These are phyloP conservation scores for Syzygium syzygioides DNA, from an alignment of 441 rosid genomes.

Conservation along the genomic window DNA sequence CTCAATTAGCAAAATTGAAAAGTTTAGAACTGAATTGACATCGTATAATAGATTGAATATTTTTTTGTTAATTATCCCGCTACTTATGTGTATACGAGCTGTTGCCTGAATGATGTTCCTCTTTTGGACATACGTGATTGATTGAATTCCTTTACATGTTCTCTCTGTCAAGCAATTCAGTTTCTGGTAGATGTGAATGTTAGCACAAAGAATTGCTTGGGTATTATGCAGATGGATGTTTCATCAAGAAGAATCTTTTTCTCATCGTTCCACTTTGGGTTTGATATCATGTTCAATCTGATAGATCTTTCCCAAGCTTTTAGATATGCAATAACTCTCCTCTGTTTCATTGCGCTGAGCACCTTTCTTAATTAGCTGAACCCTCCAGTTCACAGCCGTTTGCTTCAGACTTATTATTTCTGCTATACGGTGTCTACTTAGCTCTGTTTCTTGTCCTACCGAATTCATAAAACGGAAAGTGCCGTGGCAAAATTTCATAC, in stretches of 20 bases:
- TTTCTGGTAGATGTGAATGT: background rate
- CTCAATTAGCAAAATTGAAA: too few relatives aligned
- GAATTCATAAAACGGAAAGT: background rate
- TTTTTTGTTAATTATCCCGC: background rate
- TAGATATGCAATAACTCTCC: background rate
- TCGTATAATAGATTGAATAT: background rate
- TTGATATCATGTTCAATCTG: background rate
- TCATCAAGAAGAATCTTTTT: background rate
- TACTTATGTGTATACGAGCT: background rate
- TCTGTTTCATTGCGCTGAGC: background rate
- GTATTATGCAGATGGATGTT: background rate
- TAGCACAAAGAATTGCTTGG: background rate
- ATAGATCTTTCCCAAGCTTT: background rate
- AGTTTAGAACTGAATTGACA: fast-evolving
- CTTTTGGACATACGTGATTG: background rate
- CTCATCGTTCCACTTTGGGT: background rate
- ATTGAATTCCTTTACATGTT: background rate
- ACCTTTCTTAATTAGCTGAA: background rate
- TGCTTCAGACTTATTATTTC: background rate
- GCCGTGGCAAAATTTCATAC: background rate
- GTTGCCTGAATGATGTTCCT: background rate
- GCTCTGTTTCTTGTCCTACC: background rate
- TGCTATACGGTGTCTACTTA: background rate
- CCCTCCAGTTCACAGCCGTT: background rate
- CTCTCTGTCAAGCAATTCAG: background rate